Base-by-base conservation (phyloP, 1,139 yeast genomes). In the Taphrina confusa region DNA sequence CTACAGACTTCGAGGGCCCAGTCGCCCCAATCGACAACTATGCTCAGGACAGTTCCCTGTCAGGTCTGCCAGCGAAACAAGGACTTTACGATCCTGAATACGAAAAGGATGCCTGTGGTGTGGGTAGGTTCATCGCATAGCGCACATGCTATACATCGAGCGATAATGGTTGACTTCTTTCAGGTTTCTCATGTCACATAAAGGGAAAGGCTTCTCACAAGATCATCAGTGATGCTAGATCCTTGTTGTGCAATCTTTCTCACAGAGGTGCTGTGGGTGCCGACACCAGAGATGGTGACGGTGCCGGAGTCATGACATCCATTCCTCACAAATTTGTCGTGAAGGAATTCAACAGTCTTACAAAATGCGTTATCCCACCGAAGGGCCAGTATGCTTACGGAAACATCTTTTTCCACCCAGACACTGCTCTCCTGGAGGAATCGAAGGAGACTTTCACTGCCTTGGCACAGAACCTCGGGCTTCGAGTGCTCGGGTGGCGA, bases 41-140 rank as follows among this genome's bases (percentile, higher is more conserved):
- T 73, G 88, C 85, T 69, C 92, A 87, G 72, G 79, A 90, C 77
- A 82, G 77, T 68, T 86, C 96, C 9, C 92, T 97, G 97, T 97
- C 97, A 22, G 82, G 87, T 49, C 79, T 92, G 65, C 98, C 98
- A 49, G 80, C 82, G 49, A 84, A 85, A 67, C 85, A 90, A 73
- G 98, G 96, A 49, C 82, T 92, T 60, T 92, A 92, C 74, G 89
- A 92, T 73, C 98, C 97, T 3, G 95, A 87, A 64, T 82, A 80
- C 67, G 98, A 92, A 74, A 89, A 90, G 71, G 98, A 92, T 71
- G 96, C 97, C 54, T 92, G 98, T 80, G 98, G 98, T 77, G 98
- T 92, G 61, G 97, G 58, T 54, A 54, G 20, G 58, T 23, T 5
- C 12, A n/a, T n/a, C n/a, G n/a, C n/a, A n/a, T n/a, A n/a, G n/a